Percentiles rank a stretch among this genome's conserved stretches.
phyloP scores from a whole-genome alignment of 768 basidiomycete genomes.

The Lactarius sp. region DNA sequence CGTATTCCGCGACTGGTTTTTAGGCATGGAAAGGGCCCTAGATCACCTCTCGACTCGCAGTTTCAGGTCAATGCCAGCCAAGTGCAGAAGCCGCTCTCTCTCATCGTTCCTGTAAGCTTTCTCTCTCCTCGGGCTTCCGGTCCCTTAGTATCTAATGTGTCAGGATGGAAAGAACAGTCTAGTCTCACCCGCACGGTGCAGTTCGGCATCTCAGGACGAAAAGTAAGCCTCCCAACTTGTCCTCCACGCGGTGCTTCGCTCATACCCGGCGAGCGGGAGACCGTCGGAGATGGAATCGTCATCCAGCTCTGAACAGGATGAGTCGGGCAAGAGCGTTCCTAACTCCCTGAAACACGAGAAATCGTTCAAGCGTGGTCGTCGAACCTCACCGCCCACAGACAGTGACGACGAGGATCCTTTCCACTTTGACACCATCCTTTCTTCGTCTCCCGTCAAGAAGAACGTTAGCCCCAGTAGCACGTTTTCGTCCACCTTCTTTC shows the following conservation, averaged over 20 bases:
- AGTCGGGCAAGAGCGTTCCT: background rate
- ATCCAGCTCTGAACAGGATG: conserved; percentile 2
- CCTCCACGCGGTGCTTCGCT: background rate
- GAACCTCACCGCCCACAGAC: conserved; percentile 8
- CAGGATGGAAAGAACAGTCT: background rate
- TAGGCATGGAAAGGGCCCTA: background rate
- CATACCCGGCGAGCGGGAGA: background rate
- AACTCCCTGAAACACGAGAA: background rate
- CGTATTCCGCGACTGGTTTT: conserved; percentile 9
- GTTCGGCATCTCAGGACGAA: background rate
- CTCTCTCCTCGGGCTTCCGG: background rate
- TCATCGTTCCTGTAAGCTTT: background rate
- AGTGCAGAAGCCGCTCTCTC: conserved; percentile 10
- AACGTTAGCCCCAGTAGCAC: background rate
- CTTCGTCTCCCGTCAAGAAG: background rate
- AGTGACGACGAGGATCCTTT: conserved; percentile 24
- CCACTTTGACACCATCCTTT: conserved; percentile 17
- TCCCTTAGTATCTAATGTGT: background rate
- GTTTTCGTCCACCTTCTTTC: conserved; percentile 12
- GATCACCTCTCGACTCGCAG: background rate
- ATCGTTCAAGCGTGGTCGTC: background rate
- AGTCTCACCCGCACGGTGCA: background rate
- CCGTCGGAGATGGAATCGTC: background rate
- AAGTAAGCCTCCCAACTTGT: background rate
- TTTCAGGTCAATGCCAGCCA: conserved; percentile 19